Evolutionary conservation across 148 eudicot genomes (phyloP).

Genomic region (Chenopodium suecicum): DNA sequence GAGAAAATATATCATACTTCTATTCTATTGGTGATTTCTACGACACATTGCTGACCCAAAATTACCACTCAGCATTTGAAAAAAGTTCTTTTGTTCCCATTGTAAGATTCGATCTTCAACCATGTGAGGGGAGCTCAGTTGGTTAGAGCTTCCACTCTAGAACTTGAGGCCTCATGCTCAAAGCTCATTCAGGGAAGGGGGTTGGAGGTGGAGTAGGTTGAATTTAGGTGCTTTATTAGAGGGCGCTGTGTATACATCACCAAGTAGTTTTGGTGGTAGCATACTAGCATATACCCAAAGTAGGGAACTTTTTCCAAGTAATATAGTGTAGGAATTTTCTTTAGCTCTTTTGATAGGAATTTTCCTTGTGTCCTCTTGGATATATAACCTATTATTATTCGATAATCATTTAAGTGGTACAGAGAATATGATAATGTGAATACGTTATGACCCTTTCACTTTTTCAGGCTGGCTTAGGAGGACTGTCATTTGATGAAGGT

Average conservation of each 20-base stretch:
- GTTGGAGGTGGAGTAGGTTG: neutral
- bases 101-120: too few species aligned
- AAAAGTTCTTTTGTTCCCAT: neutral
- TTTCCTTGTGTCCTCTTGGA: neutral
- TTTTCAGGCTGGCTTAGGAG: slow-evolving; percentile 90
- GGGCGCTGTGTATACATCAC: neutral
- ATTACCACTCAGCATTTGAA: neutral
- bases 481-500: slow-evolving; percentile 93
- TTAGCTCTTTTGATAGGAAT: neutral
- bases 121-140: too few species aligned
- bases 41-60: neutral
- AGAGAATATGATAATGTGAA: neutral
- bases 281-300: neutral
- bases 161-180: neutral
- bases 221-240: neutral
- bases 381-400: too few species aligned
- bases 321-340: neutral
- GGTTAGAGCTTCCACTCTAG: neutral
- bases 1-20: neutral
- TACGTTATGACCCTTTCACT: slow-evolving; percentile 4
- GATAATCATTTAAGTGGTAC: too few species aligned
- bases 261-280: neutral
- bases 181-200: neutral
- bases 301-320: neutral
- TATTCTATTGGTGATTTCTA: neutral